phyloP scores from a whole-genome alignment of 1,284 basidiomycete species.

The Cryptococcus wingfieldii region DNA sequence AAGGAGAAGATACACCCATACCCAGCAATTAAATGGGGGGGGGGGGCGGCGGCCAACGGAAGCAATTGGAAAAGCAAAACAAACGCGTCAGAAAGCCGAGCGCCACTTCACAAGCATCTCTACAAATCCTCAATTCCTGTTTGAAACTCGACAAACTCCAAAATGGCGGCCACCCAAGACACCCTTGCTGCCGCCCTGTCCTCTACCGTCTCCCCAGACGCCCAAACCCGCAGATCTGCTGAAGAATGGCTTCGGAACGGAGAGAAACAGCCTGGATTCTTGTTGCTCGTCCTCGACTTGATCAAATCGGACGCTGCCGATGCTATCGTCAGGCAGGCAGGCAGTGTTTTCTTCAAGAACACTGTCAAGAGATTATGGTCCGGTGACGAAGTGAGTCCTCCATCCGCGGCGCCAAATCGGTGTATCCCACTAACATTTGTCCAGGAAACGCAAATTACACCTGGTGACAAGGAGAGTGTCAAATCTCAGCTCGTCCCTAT shows the following conservation, averaged over 20 bases:
- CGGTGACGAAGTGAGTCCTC: slow-evolving; percentile 58
- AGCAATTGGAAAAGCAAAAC: no score
- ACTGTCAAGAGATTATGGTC: slow-evolving; percentile 78
- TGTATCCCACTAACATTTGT: neutral
- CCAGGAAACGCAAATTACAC: slow-evolving; percentile 36
- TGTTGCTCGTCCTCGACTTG: slow-evolving; percentile 67
- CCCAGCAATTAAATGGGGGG: no score
- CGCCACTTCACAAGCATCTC: no score
- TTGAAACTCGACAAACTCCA: neutral
- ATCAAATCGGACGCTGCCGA: slow-evolving; percentile 56
- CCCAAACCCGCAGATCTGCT: slow-evolving; percentile 68
- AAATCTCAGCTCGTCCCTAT: slow-evolving; percentile 54
- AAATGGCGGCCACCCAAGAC: slow-evolving; percentile 42
- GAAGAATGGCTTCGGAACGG: slow-evolving; percentile 67
- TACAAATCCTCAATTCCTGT: no score
- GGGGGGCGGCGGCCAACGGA: no score
- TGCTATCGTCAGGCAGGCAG: slow-evolving; percentile 66
- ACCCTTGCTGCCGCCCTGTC: slow-evolving; percentile 40
- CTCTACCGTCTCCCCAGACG: slow-evolving; percentile 60
- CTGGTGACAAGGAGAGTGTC: slow-evolving; percentile 50
- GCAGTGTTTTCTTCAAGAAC: slow-evolving; percentile 84
- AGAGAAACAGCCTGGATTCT: slow-evolving; percentile 72
- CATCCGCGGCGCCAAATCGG: neutral
- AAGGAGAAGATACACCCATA: no score
- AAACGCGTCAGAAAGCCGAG: no score